Percentiles rank a stretch among this genome's conserved stretches.
Conservation (phyloP, 495 filamentous ascomycete genomes). For the Amniculicola lignicola region DNA sequence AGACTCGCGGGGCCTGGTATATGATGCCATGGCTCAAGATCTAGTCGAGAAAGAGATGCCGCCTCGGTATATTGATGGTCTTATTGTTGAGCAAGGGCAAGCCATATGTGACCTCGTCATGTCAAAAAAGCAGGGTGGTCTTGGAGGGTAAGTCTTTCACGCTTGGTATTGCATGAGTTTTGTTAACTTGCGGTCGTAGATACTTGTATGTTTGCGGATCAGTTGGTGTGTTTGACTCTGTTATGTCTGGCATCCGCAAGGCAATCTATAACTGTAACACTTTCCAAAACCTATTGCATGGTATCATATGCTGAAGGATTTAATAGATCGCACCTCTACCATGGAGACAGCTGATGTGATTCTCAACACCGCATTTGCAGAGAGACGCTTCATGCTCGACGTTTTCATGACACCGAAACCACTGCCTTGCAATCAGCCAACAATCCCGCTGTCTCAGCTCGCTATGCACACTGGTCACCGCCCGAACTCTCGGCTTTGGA, state of each 20-base stretch:
- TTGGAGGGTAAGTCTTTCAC: slow-evolving; percentile 33
- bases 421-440: slow-evolving; percentile 49
- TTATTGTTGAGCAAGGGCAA: slow-evolving; percentile 49
- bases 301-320: too few relatives aligned
- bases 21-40: slow-evolving; percentile 43
- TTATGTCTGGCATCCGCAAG: slow-evolving; percentile 50
- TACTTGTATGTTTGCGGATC: slow-evolving; percentile 55
- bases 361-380: slow-evolving; percentile 51
- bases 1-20: slow-evolving; percentile 47
- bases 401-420: slow-evolving; percentile 55
- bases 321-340: slow-evolving; percentile 47
- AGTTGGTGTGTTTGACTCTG: slow-evolving; percentile 52
- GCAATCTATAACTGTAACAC: slow-evolving; percentile 52
- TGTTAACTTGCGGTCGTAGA: slow-evolving; percentile 23
- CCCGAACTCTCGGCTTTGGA: slow-evolving; percentile 49
- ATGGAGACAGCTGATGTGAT: slow-evolving; percentile 48
- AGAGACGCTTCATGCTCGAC: slow-evolving; percentile 53
- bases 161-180: background rate
- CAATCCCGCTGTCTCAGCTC: slow-evolving; percentile 49
- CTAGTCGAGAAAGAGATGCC: slow-evolving; percentile 49
- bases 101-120: slow-evolving; percentile 51
- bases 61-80: slow-evolving; percentile 48
- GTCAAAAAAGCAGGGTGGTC: slow-evolving; percentile 52
- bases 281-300: too few relatives aligned
- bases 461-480: slow-evolving; percentile 50